Evolutionary conservation across 2,329 filamentous ascomycete species (phyloP).

Genomic region (Blastomyces gilchristii): DNA sequence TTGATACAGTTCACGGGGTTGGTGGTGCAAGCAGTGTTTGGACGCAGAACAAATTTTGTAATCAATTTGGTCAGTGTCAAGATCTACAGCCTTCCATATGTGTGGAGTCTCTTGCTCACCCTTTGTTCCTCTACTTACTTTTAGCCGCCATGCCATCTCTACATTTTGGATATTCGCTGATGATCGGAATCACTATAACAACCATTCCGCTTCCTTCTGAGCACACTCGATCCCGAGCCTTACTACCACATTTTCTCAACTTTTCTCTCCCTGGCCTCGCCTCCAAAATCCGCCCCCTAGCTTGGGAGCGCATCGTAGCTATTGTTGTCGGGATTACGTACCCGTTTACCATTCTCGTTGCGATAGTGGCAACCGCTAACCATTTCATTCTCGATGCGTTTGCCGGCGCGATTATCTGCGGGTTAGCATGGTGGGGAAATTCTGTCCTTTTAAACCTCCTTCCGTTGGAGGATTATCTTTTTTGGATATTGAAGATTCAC

Average conservation of each 20-base stretch:
- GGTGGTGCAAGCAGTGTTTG: slow-evolving; percentile 57
- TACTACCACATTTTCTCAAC: slow-evolving; percentile 27
- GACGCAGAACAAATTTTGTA: slow-evolving; percentile 64
- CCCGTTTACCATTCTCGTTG: slow-evolving; percentile 53
- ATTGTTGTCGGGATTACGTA: slow-evolving; percentile 50
- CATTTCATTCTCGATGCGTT: slow-evolving; percentile 63
- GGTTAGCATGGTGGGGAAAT: slow-evolving; percentile 51
- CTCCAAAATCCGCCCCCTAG: slow-evolving; percentile 34
- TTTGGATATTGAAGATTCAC: slow-evolving; percentile 53
- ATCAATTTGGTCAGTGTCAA: slow-evolving; percentile 53
- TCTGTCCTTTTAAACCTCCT: slow-evolving; percentile 51
- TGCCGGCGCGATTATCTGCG: slow-evolving; percentile 56
- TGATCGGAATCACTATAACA: slow-evolving; percentile 60
- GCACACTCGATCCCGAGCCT: slow-evolving; percentile 36
- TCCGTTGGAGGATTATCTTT: slow-evolving; percentile 57
- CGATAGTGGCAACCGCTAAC: slow-evolving; percentile 62
- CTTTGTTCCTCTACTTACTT: neutral
- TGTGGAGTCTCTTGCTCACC: neutral
- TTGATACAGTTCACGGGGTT: slow-evolving; percentile 49
- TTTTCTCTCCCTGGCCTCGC: slow-evolving; percentile 16
- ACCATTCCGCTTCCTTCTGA: slow-evolving; percentile 52
- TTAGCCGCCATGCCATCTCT: slow-evolving; percentile 63
- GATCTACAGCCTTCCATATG: neutral
- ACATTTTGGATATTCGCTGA: slow-evolving; percentile 64
- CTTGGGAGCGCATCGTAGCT: slow-evolving; percentile 43